Evolutionary conservation across 306 rosid genomes (phyloP).

Genomic region (Gillenia trifoliata): DNA sequence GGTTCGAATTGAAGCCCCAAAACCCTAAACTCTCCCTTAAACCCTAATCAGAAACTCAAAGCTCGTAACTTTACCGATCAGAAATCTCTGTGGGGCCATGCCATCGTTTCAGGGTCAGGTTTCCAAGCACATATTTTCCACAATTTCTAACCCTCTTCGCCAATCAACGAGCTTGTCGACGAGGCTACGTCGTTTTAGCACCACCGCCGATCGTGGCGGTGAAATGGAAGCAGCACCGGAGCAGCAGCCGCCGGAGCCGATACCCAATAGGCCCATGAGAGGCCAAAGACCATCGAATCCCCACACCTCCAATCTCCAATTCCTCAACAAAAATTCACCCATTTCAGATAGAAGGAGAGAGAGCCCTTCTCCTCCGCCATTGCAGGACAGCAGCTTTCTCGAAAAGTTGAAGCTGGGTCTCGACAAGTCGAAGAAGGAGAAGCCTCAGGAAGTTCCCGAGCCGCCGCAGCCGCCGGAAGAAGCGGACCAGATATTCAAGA

Average conservation of each 20-base stretch:
- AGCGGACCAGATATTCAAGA: conserved; percentile 77
- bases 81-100: conserved; percentile 14
- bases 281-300: conserved; percentile 14
- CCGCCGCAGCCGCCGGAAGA: conserved; percentile 45
- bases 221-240: conserved; percentile 8
- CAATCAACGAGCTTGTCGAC: conserved; percentile 15
- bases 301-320: conserved; percentile 23
- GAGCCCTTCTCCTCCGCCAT: conserved; percentile 9
- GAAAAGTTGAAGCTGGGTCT: conserved; percentile 60
- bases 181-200: conserved; percentile 37
- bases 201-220: conserved; percentile 11
- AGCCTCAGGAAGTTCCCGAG: conserved; percentile 19
- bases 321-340: conserved; percentile 19
- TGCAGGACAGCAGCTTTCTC: conserved; percentile 55
- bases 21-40: neutral
- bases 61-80: neutral
- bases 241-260: conserved; percentile 26
- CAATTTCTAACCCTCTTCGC: conserved; percentile 15
- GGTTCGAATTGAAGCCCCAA: neutral
- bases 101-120: conserved; percentile 19
- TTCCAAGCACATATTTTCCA: conserved; percentile 23
- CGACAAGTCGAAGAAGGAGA: conserved; percentile 23
- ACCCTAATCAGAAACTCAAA: neutral
- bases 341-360: conserved; percentile 15
- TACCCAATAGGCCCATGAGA: conserved; percentile 39